A percentile compares a stretch with the other conserved stretches of the same genome.
Conservation (phyloP, 495 filamentous ascomycete genomes). For the Apiosordaria backusii region DNA sequence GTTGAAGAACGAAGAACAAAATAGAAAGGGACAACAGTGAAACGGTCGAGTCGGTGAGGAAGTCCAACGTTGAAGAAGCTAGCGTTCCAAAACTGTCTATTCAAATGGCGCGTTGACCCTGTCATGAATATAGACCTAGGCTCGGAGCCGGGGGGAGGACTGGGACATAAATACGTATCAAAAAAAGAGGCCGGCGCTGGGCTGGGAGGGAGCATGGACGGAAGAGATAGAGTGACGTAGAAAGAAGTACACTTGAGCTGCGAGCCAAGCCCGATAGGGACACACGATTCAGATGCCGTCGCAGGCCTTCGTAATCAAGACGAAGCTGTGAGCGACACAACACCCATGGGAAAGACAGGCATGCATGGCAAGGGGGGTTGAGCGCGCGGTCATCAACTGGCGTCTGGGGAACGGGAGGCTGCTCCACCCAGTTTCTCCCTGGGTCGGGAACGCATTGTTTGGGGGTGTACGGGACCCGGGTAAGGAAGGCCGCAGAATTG, state of each 20-base stretch:
- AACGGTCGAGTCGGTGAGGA: conserved; percentile 5
- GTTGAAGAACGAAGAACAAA: conserved; percentile 5
- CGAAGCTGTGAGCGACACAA: conserved; percentile 10
- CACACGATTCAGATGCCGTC: neutral
- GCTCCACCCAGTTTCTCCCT: conserved; percentile 15
- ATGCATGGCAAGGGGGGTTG: conserved; percentile 17
- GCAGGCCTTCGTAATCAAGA: conserved; percentile 9
- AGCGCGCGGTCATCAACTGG: conserved; percentile 13
- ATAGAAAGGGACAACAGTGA: neutral
- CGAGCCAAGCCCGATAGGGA: conserved; percentile 11
- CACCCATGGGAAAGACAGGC: conserved; percentile 12
- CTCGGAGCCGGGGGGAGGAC: neutral
- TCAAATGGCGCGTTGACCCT: conserved; percentile 11
- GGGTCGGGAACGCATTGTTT: conserved; percentile 3
- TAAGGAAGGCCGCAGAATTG: conserved; percentile 29
- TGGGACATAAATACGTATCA: conserved; percentile 14
- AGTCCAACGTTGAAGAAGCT: conserved; percentile 15
- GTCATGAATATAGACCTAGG: conserved; percentile 2
- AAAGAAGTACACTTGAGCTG: conserved; percentile 13
- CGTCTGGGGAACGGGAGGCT: conserved; percentile 4
- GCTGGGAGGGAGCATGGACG: neutral
- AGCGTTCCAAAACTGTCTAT: conserved; percentile 7
- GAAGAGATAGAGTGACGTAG: conserved; percentile 18
- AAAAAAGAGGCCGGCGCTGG: neutral
- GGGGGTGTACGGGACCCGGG: conserved; percentile 4